Conservation (phyloP, 805 yeast genomes). For the Yamadazyma endophytica region DNA sequence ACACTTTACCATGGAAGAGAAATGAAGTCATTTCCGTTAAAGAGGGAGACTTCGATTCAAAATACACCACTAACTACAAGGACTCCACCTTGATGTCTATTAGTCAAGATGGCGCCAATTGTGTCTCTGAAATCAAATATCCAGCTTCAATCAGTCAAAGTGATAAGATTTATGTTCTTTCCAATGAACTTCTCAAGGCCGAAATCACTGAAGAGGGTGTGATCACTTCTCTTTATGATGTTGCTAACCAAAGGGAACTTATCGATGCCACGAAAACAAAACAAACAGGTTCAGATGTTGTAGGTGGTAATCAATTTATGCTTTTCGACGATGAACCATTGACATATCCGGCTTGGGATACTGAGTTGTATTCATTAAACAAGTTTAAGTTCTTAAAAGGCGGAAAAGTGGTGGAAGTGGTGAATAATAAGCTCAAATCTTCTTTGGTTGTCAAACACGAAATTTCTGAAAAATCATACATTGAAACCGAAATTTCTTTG, state of each 20-base stretch:
- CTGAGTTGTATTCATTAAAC: conserved; percentile 82
- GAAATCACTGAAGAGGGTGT: conserved; percentile 49
- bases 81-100: conserved; percentile 18
- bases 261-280: conserved; percentile 54
- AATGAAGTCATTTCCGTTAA: conserved; percentile 38
- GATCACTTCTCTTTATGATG: conserved; percentile 61
- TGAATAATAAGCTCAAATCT: conserved; percentile 55
- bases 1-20: conserved; percentile 67
- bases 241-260: conserved; percentile 54
- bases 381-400: conserved; percentile 48
- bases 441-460: conserved; percentile 60
- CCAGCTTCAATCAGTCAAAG: conserved; percentile 47
- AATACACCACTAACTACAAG: conserved; percentile 6
- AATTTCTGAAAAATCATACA: conserved; percentile 53
- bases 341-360: conserved; percentile 96
- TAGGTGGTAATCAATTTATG: conserved; percentile 77
- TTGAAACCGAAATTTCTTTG: conserved; percentile 67
- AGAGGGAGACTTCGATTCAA: no score
- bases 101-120: conserved; percentile 15
- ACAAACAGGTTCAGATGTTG: conserved; percentile 28
- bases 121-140: conserved; percentile 25
- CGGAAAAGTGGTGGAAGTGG: conserved; percentile 39
- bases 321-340: conserved; percentile 88
- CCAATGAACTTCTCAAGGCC: conserved; percentile 61
- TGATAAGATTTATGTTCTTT: conserved; percentile 41